phyloP scores from a whole-genome alignment of 257 asterid species.

The Forsythia viridissima region DNA sequence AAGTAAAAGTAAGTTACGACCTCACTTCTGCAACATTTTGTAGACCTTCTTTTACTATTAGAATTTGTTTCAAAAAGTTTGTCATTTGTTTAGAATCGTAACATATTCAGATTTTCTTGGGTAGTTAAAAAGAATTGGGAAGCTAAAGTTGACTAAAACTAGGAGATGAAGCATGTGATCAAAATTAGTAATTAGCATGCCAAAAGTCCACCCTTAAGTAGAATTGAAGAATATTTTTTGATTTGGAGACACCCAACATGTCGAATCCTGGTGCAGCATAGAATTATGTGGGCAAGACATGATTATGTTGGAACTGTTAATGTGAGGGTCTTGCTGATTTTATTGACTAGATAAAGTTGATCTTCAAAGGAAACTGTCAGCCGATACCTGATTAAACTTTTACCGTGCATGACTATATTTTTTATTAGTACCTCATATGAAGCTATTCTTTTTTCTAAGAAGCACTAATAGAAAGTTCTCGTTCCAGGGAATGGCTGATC shows the following conservation, averaged over 20 bases:
- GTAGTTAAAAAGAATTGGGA: neutral
- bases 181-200: neutral
- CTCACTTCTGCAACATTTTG: neutral
- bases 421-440: neutral
- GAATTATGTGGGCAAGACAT: neutral
- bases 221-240: neutral
- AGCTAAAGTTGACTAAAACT: neutral
- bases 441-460: neutral
- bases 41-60: neutral
- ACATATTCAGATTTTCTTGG: neutral
- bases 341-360: neutral
- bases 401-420: neutral
- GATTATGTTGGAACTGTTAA: neutral
- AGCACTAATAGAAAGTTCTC: neutral
- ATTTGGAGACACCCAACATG: neutral
- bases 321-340: neutral
- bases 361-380: neutral
- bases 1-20: conserved; percentile 74
- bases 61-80: neutral
- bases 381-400: neutral
- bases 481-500: conserved; percentile 93
- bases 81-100: neutral
- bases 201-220: neutral
- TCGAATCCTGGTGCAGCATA: neutral
- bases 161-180: neutral